phyloP scores from a whole-genome alignment of 257 asterid species.

The Paulownia fortunei region DNA sequence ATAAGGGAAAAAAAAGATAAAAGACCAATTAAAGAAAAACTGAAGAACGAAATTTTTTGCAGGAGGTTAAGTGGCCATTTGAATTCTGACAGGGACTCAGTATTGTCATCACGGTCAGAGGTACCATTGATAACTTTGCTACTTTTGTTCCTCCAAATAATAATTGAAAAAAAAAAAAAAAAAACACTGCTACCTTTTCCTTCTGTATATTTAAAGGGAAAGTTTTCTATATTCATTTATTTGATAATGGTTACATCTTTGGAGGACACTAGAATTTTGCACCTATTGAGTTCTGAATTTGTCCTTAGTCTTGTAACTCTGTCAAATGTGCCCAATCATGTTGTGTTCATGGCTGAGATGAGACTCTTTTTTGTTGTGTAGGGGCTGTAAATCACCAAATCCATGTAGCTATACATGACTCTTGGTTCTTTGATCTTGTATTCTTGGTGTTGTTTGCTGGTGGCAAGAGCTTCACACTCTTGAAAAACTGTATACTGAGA shows the following conservation, averaged over 20 bases:
- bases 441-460: constrained; percentile 1
- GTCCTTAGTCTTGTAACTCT: neutral
- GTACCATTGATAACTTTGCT: constrained; percentile 42
- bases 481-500: neutral
- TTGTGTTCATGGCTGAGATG: neutral
- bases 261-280: too few relatives aligned
- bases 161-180: neutral
- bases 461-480: constrained; percentile 22
- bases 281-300: neutral
- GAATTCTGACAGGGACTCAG: constrained; percentile 56
- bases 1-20: neutral
- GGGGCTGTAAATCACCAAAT: constrained; percentile 22
- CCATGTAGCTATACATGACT: neutral
- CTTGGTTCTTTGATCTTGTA: constrained; percentile 9
- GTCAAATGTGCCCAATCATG: neutral
- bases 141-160: constrained; percentile 26
- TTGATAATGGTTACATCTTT: neutral
- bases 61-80: constrained; percentile 77
- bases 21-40: neutral
- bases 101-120: constrained; percentile 57
- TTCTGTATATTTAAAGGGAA: neutral
- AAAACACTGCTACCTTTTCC: neutral
- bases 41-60: constrained; percentile 31
- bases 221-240: neutral
- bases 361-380: neutral